Conservation (phyloP, 768 basidiomycete species). For the Termitomyces sp. region DNA sequence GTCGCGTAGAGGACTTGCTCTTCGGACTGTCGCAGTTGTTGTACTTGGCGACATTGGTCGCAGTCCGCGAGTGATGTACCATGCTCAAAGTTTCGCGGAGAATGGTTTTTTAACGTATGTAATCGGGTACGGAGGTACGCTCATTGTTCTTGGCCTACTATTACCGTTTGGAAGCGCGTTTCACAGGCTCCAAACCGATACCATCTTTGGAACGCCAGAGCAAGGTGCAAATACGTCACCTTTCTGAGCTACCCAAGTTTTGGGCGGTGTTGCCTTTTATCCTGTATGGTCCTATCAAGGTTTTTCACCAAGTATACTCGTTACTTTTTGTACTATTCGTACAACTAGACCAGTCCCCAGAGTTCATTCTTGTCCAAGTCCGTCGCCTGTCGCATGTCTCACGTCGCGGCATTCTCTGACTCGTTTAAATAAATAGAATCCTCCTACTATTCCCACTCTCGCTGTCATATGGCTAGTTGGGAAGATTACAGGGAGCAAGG, state of each 20-base stretch:
- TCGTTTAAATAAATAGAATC: conserved; percentile 56
- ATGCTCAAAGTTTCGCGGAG: conserved; percentile 87
- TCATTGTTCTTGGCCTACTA: neutral
- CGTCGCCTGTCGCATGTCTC: conserved; percentile 19
- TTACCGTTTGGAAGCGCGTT: neutral
- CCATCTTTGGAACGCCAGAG: conserved; percentile 66
- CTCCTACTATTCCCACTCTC: conserved; percentile 93
- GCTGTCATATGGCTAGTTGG: conserved; percentile 77
- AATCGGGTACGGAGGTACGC: conserved; percentile 78
- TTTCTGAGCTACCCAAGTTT: conserved; percentile 56
- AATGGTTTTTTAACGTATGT: conserved; percentile 73
- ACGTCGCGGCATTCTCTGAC: neutral
- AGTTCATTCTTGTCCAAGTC: conserved; percentile 89
- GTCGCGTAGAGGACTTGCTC: conserved; percentile 31
- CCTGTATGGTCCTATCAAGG: conserved; percentile 76
- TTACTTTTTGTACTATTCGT: conserved; percentile 62
- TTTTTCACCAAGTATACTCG: conserved; percentile 59
- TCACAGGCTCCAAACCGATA: conserved; percentile 71
- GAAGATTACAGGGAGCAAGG: conserved; percentile 63
- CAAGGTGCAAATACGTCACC: conserved; percentile 59
- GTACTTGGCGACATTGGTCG: conserved; percentile 96
- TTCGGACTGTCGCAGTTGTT: conserved; percentile 78
- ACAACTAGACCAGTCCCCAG: conserved; percentile 60
- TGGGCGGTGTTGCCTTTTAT: conserved; percentile 56
- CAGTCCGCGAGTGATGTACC: conserved; percentile 98